Conservation (phyloP, 2,329 filamentous ascomycete species). For the Xenoacremonium recifei region DNA sequence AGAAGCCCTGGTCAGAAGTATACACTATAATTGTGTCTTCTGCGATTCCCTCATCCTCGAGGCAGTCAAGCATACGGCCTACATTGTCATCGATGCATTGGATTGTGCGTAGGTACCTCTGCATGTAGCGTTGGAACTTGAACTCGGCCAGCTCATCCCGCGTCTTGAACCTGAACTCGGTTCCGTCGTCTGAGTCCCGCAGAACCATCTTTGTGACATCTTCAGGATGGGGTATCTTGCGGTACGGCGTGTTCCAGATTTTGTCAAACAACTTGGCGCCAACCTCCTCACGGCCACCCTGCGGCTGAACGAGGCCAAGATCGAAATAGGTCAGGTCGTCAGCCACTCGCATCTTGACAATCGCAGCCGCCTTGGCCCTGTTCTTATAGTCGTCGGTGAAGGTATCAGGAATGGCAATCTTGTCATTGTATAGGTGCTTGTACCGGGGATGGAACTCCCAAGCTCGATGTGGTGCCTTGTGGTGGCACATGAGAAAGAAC, state of each 20-base stretch:
- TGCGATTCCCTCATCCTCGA: conserved; percentile 37
- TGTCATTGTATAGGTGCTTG: conserved; percentile 45
- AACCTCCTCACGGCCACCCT: conserved; percentile 40
- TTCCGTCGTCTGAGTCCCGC: conserved; percentile 45
- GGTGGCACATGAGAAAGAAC: conserved; percentile 57
- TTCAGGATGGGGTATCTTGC: conserved; percentile 24
- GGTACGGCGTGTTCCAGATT: conserved; percentile 19
- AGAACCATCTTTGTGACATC: conserved; percentile 25
- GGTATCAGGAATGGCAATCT: conserved; percentile 47
- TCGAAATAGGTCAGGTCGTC: conserved; percentile 52
- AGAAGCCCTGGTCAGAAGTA: conserved; percentile 55
- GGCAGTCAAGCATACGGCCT: conserved; percentile 45
- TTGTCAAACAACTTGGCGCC: conserved; percentile 30
- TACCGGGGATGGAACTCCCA: conserved; percentile 52
- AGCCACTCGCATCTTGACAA: conserved; percentile 51
- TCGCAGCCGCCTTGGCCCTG: conserved; percentile 45
- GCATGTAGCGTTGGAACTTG: conserved; percentile 58
- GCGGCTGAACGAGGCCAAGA: conserved; percentile 49
- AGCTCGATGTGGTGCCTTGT: conserved; percentile 52
- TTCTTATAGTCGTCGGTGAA: conserved; percentile 55
- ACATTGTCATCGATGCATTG: conserved; percentile 53
- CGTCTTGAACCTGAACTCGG: conserved; percentile 43
- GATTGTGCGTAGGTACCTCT: conserved; percentile 52
- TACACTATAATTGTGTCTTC: conserved; percentile 52
- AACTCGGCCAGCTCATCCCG: conserved; percentile 45